Base-by-base conservation (phyloP, 352 stramenopile species). In the Phytophthora hybrid region DNA sequence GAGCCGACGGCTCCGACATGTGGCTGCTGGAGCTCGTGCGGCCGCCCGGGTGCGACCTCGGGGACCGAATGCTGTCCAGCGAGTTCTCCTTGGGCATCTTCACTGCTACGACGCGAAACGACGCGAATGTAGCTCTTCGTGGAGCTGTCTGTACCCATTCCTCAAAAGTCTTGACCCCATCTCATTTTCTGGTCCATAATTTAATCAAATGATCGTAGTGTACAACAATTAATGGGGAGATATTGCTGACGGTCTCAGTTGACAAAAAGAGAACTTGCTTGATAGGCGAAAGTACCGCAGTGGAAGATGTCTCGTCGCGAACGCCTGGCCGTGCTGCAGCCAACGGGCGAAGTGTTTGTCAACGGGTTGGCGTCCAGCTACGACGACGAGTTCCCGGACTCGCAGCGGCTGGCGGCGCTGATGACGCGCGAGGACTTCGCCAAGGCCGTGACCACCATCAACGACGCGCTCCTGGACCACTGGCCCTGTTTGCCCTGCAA, bases 401-500 rank as follows among this genome's bases (percentile, higher is more conserved):
- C 76, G 26, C 73, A 72, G 62, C 71, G 52, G 31, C 66, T 92
- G 21, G 78, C 66, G 23, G 60, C 59, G 54, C 64, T 87, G 62
- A 84, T 96, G 81, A 83, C 84, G 13, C 61, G 53, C 31, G 84
- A 89, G 19, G 90, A 96, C 46, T 96, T 95, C 68, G 63, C 79
- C 26, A 71, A 79, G 53, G 87, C 80, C 23, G 69, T 95, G 46
- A 73, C 63, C 49, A 91, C 87, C 66, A 88, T 96, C 71, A 96
- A 96, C 69, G 86, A 94, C 70, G 90, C 90, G 37, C 75, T 96
- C 23, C 53, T 85, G 61, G 90, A 96, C 72, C 87, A 94, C 69
- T 96, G 90, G 90, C 90, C 90, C 14, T 96, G 90, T 71, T 49
- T 96, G 63, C 90, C 90, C 6, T 93, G 84, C 77, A 92, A 86